A percentile compares a stretch with the other conserved stretches of the same genome.
Conservation (phyloP, 495 filamentous ascomycete species). For the Massariosphaeria phaeospora region DNA sequence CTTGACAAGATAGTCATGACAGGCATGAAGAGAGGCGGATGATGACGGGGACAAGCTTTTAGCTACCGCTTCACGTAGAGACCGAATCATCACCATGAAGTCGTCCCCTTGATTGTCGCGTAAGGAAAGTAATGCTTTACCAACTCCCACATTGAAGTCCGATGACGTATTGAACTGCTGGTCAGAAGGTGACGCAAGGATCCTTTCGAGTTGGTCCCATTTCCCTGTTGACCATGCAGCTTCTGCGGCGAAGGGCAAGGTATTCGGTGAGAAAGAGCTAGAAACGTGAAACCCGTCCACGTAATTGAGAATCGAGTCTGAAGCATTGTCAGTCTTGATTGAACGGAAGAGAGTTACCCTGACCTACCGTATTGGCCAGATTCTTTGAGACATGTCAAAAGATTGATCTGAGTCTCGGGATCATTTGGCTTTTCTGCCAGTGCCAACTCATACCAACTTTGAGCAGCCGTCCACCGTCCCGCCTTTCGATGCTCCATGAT, state of each 20-base stretch:
- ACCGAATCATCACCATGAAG: constrained; percentile 57
- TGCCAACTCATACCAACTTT: constrained; percentile 93
- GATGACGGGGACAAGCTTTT: constrained; percentile 65
- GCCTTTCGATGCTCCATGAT: constrained; percentile 86
- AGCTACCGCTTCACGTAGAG: constrained; percentile 64
- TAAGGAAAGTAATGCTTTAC: constrained; percentile 63
- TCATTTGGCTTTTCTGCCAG: constrained; percentile 74
- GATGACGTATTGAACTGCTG: constrained; percentile 44
- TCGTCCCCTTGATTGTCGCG: constrained; percentile 48
- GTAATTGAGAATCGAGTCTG: constrained; percentile 78
- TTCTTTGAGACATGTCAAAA: constrained; percentile 84
- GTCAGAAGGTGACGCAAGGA: constrained; percentile 53
- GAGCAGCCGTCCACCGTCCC: constrained; percentile 94
- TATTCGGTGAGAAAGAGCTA: constrained; percentile 48
- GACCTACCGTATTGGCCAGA: constrained; percentile 78
- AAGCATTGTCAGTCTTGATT: constrained; percentile 25
- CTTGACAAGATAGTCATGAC: constrained; percentile 74
- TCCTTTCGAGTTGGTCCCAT: constrained; percentile 70
- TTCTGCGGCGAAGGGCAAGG: constrained; percentile 78
- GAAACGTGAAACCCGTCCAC: constrained; percentile 68
- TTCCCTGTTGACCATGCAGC: constrained; percentile 83
- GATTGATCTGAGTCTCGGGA: constrained; percentile 69
- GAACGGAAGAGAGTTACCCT: not conserved
- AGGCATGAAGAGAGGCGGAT: constrained; percentile 72
- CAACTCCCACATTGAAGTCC: constrained; percentile 80